Evolutionary conservation across 305 asterid species (phyloP).

Genomic region (Galium porrigens): DNA sequence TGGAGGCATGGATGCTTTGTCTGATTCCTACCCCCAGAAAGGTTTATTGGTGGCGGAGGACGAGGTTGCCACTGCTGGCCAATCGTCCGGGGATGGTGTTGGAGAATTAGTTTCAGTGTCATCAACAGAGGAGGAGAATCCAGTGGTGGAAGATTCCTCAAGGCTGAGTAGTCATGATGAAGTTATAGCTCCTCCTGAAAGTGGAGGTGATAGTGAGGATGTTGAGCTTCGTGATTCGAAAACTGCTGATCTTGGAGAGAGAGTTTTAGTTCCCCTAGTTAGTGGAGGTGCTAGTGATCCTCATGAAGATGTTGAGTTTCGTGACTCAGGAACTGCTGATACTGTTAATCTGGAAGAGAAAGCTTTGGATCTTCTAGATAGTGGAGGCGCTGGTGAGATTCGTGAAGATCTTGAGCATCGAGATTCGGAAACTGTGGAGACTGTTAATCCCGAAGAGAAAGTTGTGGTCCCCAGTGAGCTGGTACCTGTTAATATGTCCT

Average conservation of each 20-base stretch:
- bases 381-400: constrained; percentile 23
- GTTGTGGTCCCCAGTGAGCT: constrained; percentile 21
- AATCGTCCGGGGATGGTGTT: constrained; percentile 23
- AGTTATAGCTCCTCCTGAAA: constrained; percentile 19
- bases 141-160: constrained; percentile 29
- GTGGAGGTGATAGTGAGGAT: constrained; percentile 25
- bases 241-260: constrained; percentile 22
- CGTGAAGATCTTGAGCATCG: constrained; percentile 25
- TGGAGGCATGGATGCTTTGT: constrained; percentile 21
- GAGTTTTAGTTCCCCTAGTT: constrained; percentile 16
- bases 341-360: constrained; percentile 23
- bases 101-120: constrained; percentile 25
- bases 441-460: constrained; percentile 23
- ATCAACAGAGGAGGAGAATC: constrained; percentile 9
- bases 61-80: constrained; percentile 24
- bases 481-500: constrained; percentile 27
- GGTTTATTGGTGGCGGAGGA: constrained; percentile 23
- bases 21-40: constrained; percentile 29
- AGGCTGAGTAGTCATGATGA: constrained; percentile 17
- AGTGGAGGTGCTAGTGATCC: constrained; percentile 27
- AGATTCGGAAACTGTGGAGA: constrained; percentile 20
- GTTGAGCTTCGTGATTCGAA: constrained; percentile 20
- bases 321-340: constrained; percentile 21
- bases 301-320: constrained; percentile 25
- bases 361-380: constrained; percentile 20